Evolutionary conservation across 2,329 filamentous ascomycete genomes (phyloP), one percentile per base, ranked within the genome.

Genomic region (Cladophialophora chaetospira): DNA sequence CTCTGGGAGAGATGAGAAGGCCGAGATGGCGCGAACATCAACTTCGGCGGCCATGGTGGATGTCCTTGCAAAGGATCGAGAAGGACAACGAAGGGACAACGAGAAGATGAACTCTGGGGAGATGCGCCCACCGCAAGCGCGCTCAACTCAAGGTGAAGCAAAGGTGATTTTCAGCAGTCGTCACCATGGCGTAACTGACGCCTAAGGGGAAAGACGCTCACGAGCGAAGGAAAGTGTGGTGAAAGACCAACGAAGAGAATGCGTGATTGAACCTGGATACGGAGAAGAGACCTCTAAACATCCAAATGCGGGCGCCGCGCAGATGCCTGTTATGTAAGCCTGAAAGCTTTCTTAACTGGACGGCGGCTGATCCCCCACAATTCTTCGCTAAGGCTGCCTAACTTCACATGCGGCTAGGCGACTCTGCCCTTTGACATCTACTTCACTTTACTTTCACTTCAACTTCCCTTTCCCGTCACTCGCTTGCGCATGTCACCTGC

Each of bases 21-120:
- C 77, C 61, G 84, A 77, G 42, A 87, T 71, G 69, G 82, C 85
- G 57, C 81, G 78, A 49, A 83, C 71, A 71, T 87, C 83, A 33
- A 87, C 70, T 51, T 78, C 76, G 47, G 76, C 75, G 70, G 80
- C 82, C 83, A 86, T 86, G 65, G 48, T 66, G 44, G 28, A 15
- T 28, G 28, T 26, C 23, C 6, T 35, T 19, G 15, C 13, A 17
- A 11, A 21, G 13, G 19, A 36, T 19, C 3, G 25, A 38, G 26
- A n/a, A 44, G 23, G 28, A 40, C 10, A 28, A n/a, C n/a, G 44
- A 33, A 11, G 9, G 28, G 43, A n/a, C n/a, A n/a, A n/a, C n/a
- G n/a, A 3, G 31, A 19, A 4, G 25, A 3, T 29, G 26, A 19
- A 45, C 40, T 43, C 15, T 17, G 17, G 26, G 11, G 17, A 23